Evolutionary conservation across 2,329 filamentous ascomycete genomes (phyloP), one percentile per base, ranked within the genome.

Genomic region (Furcasterigmium sp.): DNA sequence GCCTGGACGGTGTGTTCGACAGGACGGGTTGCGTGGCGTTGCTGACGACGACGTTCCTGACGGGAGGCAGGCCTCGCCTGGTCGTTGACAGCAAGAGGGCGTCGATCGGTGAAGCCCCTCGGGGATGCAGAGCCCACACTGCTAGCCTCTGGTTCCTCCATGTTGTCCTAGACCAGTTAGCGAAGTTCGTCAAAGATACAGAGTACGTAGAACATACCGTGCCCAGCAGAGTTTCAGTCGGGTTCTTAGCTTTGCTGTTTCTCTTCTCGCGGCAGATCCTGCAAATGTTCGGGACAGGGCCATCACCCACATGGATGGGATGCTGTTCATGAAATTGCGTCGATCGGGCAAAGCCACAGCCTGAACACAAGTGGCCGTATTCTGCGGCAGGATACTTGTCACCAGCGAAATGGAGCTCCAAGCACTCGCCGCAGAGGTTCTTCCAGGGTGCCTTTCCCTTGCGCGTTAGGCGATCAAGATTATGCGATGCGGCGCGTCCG

Each of bases 311-410:
- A 9, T 41, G 17, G 5, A 63, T 41, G 5, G 64, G 63, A 42
- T 65, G 57, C 17, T 57, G 58, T 5, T 50, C 42, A 30, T 69
- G 65, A 39, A 65, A 69, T 3, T 45, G 46, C 7, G 42, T 37
- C 3, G 65, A 69, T 20, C 66, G 60, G 18, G 58, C 44, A 18
- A 51, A 53, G 13, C 65, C 64, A 23, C 66, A 69, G 21, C 53
- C 53, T 3, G 59, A 60, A 44, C 66, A 69, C 18, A 64, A 41
- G 34, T 51, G 43, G 5, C 41, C 46, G 19, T 34, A 36, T 9
- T 35, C 29, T 4, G 10, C 29, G 14, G 30, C n/a, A 6, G 39
- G 18, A n/a, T 34, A 25, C 8, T 42, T 37, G 26, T 28, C n/a
- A 9, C 42, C 42, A 8, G 14, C 26, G 13, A 47, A 29, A 10